phyloP scores from a whole-genome alignment of 208 protist genomes.

The Acanthamoeba triangularis region DNA sequence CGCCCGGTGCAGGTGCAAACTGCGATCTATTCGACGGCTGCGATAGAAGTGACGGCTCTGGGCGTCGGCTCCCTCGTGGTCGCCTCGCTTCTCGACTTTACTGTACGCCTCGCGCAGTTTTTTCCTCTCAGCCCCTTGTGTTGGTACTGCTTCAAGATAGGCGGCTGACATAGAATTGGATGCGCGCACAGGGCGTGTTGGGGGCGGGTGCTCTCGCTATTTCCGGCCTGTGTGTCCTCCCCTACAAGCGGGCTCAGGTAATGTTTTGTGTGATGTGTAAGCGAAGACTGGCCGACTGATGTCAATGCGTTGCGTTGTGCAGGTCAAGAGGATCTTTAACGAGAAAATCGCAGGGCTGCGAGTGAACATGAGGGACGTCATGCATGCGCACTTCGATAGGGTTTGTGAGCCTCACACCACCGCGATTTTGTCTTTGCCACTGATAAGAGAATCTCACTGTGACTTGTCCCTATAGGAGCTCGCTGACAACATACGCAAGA shows the following conservation, averaged over 20 bases:
- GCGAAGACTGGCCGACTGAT: background rate
- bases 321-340: conserved; percentile 17
- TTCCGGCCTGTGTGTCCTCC: conserved; percentile 77
- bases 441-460: background rate
- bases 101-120: background rate
- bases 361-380: background rate
- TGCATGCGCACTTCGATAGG: background rate
- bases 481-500: background rate
- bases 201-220: conserved; percentile 76
- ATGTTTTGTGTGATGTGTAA: background rate
- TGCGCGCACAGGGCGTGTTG: conserved; percentile 59
- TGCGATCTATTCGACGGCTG: conserved; percentile 72
- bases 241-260: conserved; percentile 68
- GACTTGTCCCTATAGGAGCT: background rate
- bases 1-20: conserved; percentile 57
- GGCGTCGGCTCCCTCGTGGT: conserved; percentile 75
- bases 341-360: background rate
- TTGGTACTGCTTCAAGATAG: background rate
- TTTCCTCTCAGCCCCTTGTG: background rate
- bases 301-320: background rate
- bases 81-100: conserved; percentile 78
- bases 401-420: background rate
- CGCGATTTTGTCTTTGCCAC: background rate
- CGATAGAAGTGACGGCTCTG: conserved; percentile 76
- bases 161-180: background rate